phyloP scores from a whole-genome alignment of 305 asterid species.

The Petunia hybrid region DNA sequence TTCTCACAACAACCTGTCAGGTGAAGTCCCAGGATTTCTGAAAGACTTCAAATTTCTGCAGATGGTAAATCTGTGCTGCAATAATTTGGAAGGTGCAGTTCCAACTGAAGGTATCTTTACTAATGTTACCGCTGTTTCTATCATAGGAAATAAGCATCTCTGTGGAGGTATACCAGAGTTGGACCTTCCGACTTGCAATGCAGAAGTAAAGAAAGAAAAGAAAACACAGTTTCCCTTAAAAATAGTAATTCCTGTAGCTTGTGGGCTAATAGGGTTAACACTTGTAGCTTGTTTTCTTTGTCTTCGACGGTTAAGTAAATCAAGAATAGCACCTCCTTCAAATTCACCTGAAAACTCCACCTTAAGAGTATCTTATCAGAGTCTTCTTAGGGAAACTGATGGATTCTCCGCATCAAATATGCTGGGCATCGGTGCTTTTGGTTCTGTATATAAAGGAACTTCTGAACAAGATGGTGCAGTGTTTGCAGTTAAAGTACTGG shows the following conservation, averaged over 20 bases:
- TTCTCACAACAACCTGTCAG: conserved; percentile 40
- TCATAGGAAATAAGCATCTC: conserved; percentile 33
- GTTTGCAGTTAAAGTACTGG: conserved; percentile 36
- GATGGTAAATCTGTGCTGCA: conserved; percentile 39
- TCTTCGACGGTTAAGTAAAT: background rate
- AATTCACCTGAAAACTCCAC: background rate
- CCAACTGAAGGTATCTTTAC: conserved; percentile 38
- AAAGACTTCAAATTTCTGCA: conserved; percentile 23
- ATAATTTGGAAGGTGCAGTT: conserved; percentile 40
- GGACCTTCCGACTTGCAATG: conserved; percentile 31
- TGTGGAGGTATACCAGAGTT: conserved; percentile 42
- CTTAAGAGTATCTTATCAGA: conserved; percentile 39
- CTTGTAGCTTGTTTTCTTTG: background rate
- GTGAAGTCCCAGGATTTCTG: conserved; percentile 42
- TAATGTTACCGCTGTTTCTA: conserved; percentile 36
- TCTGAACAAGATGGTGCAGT: conserved; percentile 12
- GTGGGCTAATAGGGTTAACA: background rate
- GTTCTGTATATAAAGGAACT: conserved; percentile 35
- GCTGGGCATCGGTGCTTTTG: conserved; percentile 34
- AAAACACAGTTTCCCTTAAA: background rate
- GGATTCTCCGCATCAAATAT: conserved; percentile 39
- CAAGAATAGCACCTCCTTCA: background rate
- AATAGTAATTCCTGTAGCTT: conserved; percentile 24
- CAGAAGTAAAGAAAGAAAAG: conserved; percentile 20
- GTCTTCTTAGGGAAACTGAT: conserved; percentile 41